Percentiles rank a stretch among this genome's conserved stretches.
Evolutionary conservation across 2,329 filamentous ascomycete species (phyloP).

Genomic region (Geosmithia putterillii): DNA sequence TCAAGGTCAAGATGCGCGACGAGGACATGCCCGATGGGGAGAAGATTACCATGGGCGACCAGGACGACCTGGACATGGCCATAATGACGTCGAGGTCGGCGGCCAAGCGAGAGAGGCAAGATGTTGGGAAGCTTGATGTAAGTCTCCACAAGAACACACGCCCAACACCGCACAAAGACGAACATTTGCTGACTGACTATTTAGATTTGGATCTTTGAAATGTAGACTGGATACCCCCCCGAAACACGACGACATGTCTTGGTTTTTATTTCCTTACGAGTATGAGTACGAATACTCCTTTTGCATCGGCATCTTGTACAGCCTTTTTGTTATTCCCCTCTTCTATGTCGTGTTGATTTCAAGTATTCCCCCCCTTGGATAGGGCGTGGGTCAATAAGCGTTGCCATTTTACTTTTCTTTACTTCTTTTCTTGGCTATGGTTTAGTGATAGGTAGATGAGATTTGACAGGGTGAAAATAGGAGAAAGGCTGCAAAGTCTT

Average conservation of each 20-base stretch:
- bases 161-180: constrained; percentile 9
- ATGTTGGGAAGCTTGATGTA: constrained; percentile 93
- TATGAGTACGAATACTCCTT: too few relatives aligned
- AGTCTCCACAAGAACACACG: constrained; percentile 27
- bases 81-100: constrained; percentile 55
- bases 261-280: background rate
- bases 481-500: background rate
- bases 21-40: constrained; percentile 68
- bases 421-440: background rate
- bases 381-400: background rate
- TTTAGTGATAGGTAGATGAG: too few relatives aligned
- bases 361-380: background rate
- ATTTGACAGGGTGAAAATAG: too few relatives aligned
- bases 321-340: too few relatives aligned
- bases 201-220: constrained; percentile 35
- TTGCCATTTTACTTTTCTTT: background rate
- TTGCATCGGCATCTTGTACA: too few relatives aligned
- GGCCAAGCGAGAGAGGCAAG: constrained; percentile 61
- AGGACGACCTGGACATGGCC: constrained; percentile 89
- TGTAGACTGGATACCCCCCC: constrained; percentile 18
- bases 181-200: constrained; percentile 7
- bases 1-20: constrained; percentile 82
- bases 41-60: constrained; percentile 94
- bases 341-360: background rate
- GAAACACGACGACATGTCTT: constrained; percentile 1